phyloP scores from a whole-genome alignment of 768 basidiomycete species.

The Pleurotus tuoliensis region DNA sequence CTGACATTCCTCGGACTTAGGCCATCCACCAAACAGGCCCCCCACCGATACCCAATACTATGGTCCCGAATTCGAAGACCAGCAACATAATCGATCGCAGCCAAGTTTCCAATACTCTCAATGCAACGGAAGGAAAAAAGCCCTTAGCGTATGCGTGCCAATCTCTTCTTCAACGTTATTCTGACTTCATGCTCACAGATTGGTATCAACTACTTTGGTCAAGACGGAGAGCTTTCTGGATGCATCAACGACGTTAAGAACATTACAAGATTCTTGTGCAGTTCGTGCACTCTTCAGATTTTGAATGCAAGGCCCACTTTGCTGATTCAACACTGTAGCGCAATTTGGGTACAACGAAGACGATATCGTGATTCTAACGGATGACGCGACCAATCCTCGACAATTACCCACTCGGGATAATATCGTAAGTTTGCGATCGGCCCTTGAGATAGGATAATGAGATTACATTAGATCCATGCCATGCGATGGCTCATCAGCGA shows the following conservation, averaged over 20 bases:
- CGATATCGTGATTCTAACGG: slow-evolving; percentile 87
- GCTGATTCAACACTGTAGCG: slow-evolving; percentile 25
- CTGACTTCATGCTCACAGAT: slow-evolving; percentile 42
- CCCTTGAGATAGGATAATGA: background rate
- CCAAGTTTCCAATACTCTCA: slow-evolving; percentile 85
- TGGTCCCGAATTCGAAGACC: slow-evolving; percentile 51
- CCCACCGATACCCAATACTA: slow-evolving; percentile 58
- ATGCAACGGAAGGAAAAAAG: slow-evolving; percentile 85
- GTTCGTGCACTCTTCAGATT: slow-evolving; percentile 34
- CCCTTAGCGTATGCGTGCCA: slow-evolving; percentile 62
- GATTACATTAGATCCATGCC: slow-evolving; percentile 50
- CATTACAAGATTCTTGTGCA: slow-evolving; percentile 66
- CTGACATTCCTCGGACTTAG: slow-evolving; percentile 7
- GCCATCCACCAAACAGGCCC: slow-evolving; percentile 43
- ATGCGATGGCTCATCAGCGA: slow-evolving; percentile 89
- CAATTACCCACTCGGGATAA: slow-evolving; percentile 75
- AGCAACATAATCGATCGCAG: slow-evolving; percentile 43
- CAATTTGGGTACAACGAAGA: slow-evolving; percentile 65
- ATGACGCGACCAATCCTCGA: slow-evolving; percentile 61
- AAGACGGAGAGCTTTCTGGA: slow-evolving; percentile 61
- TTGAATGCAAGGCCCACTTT: background rate
- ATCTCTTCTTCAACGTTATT: background rate
- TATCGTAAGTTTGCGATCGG: slow-evolving; percentile 48
- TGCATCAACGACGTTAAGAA: slow-evolving; percentile 92
- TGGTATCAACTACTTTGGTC: slow-evolving; percentile 84